Evolutionary conservation across 2,329 filamentous ascomycete species (phyloP).

Genomic region (Colletotrichum euphorbiae): DNA sequence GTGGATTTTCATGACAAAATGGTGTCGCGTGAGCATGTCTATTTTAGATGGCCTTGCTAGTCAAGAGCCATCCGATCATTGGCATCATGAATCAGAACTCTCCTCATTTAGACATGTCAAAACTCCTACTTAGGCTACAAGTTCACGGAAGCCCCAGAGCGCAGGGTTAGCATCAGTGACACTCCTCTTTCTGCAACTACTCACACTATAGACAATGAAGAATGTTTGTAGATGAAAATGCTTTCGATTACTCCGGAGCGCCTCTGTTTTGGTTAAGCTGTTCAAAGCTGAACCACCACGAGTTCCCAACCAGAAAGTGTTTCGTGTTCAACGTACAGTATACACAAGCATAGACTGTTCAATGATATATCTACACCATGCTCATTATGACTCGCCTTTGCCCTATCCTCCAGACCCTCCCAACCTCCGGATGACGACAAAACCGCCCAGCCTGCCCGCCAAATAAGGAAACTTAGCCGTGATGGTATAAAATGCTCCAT

Average conservation of each 20-base stretch:
- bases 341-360: slow-evolving; percentile 42
- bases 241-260: slow-evolving; percentile 24
- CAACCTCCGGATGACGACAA: slow-evolving; percentile 8
- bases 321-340: slow-evolving; percentile 38
- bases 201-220: background rate
- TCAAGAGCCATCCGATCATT: background rate
- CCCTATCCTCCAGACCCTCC: slow-evolving; percentile 6
- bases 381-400: slow-evolving; percentile 34
- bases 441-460: slow-evolving; percentile 23
- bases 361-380: slow-evolving; percentile 42
- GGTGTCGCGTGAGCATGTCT: background rate
- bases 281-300: background rate
- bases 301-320: slow-evolving; percentile 20
- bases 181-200: background rate
- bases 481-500: slow-evolving; percentile 42
- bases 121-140: background rate
- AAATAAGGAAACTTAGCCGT: slow-evolving; percentile 28
- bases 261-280: slow-evolving; percentile 4
- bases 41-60: background rate
- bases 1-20: background rate
- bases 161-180: background rate
- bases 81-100: background rate
- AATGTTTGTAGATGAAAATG: background rate
- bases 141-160: background rate
- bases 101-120: background rate